Conservation (phyloP, 2,329 filamentous ascomycete genomes). For the Gyromitra esculenta region DNA sequence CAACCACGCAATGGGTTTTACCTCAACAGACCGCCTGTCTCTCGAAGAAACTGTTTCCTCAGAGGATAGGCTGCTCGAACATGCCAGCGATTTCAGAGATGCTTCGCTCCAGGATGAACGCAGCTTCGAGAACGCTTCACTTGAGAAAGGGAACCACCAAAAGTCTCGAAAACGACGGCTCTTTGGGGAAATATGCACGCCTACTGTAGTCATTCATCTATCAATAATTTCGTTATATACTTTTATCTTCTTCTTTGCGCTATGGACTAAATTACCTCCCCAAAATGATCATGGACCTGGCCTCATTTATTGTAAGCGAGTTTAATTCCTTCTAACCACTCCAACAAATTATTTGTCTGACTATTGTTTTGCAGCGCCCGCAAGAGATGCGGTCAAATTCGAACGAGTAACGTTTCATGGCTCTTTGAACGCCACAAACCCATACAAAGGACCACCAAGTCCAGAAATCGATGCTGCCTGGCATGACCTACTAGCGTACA, state of each 20-base stretch:
- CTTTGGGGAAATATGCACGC: not conserved
- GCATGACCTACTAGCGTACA: not conserved
- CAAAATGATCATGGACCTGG: not conserved
- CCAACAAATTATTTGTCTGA: not conserved
- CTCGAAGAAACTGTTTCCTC: slow-evolving; percentile 1
- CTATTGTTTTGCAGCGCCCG: not conserved
- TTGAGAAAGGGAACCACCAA: not conserved
- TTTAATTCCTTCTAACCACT: not conserved
- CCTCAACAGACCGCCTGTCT: not conserved
- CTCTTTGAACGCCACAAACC: slow-evolving; percentile 1
- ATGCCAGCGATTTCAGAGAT: not conserved
- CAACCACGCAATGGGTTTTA: not conserved
- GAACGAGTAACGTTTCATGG: slow-evolving; percentile 1
- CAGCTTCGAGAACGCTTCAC: not conserved
- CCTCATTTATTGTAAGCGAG: not conserved
- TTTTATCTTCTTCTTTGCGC: not conserved
- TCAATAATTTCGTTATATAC: slow-evolving; percentile 2
- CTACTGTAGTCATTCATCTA: not conserved
- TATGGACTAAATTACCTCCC: not conserved
- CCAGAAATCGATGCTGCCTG: slow-evolving; percentile 6
- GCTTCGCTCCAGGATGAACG: not conserved
- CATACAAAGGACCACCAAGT: not conserved
- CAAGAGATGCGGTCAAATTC: slow-evolving; percentile 1
- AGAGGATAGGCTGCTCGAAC: not conserved
- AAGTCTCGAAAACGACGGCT: not conserved